These are phyloP conservation scores for Porogramme epimiltina DNA, from an alignment of 1,284 basidiomycete species.

Conservation along the genomic window DNA sequence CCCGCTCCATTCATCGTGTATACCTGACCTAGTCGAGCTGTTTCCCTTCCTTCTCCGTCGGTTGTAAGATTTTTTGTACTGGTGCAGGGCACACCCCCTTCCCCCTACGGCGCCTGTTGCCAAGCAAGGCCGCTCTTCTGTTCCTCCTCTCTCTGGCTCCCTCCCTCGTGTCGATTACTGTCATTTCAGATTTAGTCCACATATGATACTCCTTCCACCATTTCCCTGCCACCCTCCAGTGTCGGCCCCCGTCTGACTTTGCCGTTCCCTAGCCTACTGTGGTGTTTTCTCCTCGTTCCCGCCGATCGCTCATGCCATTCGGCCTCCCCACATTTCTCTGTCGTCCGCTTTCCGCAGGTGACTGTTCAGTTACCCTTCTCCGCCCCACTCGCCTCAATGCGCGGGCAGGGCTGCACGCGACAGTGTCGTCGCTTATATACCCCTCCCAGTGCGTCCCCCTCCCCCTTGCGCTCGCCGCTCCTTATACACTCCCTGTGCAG, in stretches of 20 bases:
- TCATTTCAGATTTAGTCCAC: neutral
- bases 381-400: neutral
- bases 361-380: too few species aligned
- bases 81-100: neutral
- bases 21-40: neutral
- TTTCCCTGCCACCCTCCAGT: neutral
- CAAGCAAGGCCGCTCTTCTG: too few species aligned
- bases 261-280: neutral
- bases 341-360: too few species aligned
- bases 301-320: neutral
- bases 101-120: too few species aligned
- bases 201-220: too few species aligned
- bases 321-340: too few species aligned
- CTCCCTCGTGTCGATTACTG: neutral
- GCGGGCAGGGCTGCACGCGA: conserved; percentile 4
- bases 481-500: too few species aligned
- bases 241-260: neutral
- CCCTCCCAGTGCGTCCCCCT: too few species aligned
- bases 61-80: conserved; percentile 19
- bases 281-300: too few species aligned
- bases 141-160: neutral
- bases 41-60: neutral
- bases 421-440: conserved; percentile 8
- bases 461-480: too few species aligned
- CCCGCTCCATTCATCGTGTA: neutral